Evolutionary conservation across 1,139 yeast genomes (phyloP).

Genomic region (Suhomyces yuchorum): DNA sequence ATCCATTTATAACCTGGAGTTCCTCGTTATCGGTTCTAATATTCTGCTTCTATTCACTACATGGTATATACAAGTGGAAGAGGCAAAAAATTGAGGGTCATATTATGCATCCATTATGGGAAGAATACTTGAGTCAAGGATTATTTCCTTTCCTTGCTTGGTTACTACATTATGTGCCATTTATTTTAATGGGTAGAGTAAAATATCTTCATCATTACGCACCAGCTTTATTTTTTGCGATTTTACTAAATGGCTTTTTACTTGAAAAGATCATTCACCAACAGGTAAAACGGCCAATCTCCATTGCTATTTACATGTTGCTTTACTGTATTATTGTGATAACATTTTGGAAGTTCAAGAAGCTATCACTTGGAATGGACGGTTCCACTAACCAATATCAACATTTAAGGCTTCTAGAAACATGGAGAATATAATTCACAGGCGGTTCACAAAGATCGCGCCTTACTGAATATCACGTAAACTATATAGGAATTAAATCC

Average conservation of each 20-base stretch:
- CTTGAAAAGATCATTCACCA: conserved; percentile 31
- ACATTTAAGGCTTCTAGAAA: conserved; percentile 28
- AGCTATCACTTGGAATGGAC: conserved; percentile 38
- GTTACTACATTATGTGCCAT: conserved; percentile 36
- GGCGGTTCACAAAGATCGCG: no score
- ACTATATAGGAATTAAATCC: no score
- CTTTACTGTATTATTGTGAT: conserved; percentile 28
- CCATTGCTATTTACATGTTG: conserved; percentile 19
- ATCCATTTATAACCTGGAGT: conserved; percentile 68
- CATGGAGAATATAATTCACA: conserved; percentile 37
- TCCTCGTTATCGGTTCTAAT: conserved; percentile 37
- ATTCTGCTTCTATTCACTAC: conserved; percentile 23
- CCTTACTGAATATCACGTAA: no score
- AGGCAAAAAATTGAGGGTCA: conserved; percentile 30
- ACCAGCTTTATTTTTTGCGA: conserved; percentile 40
- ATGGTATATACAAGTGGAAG: conserved; percentile 30
- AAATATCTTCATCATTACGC: conserved; percentile 40
- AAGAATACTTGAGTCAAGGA: conserved; percentile 31
- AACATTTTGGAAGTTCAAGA: conserved; percentile 33
- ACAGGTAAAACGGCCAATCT: conserved; percentile 16
- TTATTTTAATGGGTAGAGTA: conserved; percentile 38
- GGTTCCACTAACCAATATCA: conserved; percentile 27
- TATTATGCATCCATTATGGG: conserved; percentile 26
- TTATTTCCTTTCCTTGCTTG: conserved; percentile 36
- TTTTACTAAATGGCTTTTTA: conserved; percentile 36